Conservation (phyloP, 164 flowering plant species). For the Macadamia tetraphylla region DNA sequence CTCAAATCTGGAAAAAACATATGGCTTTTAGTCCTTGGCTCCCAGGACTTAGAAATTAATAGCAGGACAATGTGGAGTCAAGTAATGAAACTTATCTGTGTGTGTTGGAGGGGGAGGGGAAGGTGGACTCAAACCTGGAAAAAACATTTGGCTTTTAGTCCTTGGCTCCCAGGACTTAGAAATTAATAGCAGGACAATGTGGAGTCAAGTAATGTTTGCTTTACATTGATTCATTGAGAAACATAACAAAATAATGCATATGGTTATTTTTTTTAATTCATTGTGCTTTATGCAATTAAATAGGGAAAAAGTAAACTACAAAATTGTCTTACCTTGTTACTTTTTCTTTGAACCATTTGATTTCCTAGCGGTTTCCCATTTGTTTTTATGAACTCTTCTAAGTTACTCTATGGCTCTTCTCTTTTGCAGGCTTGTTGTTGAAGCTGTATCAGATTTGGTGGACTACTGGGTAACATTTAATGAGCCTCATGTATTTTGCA, state of each 20-base stretch:
- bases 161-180: neutral
- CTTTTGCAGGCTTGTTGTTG: slow-evolving; percentile 83
- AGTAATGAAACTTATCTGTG: neutral
- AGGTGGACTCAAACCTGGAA: neutral
- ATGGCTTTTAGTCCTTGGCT: neutral
- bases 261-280: neutral
- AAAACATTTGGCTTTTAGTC: neutral
- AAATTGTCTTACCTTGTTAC: neutral
- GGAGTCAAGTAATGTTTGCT: neutral
- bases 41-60: neutral
- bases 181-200: neutral
- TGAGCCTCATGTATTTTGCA: slow-evolving; percentile 92
- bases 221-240: neutral
- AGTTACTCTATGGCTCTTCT: neutral
- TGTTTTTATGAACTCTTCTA: slow-evolving; percentile 1
- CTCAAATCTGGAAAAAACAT: neutral
- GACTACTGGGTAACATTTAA: slow-evolving; percentile 97
- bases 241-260: neutral
- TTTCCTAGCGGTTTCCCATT: neutral
- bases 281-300: too few relatives aligned
- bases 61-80: neutral
- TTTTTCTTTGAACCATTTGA: neutral
- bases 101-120: neutral
- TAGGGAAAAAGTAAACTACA: neutral
- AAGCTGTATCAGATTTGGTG: slow-evolving; percentile 63